Evolutionary conservation across 2,329 filamentous ascomycete genomes (phyloP).

Genomic region (Clarireedia sp.): DNA sequence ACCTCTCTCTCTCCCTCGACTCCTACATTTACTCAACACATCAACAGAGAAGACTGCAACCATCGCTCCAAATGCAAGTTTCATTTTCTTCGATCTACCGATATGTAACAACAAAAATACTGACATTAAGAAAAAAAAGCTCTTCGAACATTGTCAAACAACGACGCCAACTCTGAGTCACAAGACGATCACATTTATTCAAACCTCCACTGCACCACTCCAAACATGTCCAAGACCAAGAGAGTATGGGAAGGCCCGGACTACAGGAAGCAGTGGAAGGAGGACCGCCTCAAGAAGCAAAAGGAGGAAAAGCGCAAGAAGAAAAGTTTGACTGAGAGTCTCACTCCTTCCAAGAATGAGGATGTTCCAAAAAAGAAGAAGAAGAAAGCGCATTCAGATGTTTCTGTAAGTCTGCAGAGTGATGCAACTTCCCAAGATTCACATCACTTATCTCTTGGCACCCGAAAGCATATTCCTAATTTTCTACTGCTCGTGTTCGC

Average conservation of each 20-base stretch:
- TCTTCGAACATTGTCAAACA: too few relatives aligned
- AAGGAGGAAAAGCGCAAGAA: background rate
- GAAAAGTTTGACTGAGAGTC: too few relatives aligned
- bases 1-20: too few relatives aligned
- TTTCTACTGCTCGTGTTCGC: background rate
- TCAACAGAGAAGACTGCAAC: too few relatives aligned
- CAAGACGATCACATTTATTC: too few relatives aligned
- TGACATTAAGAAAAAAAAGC: too few relatives aligned
- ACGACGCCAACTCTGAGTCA: too few relatives aligned
- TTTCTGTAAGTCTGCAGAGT: background rate
- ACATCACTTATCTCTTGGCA: background rate
- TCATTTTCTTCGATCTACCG: too few relatives aligned
- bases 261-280: background rate
- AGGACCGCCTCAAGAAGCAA: background rate
- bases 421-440: background rate
- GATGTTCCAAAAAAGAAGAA: background rate
- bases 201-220: background rate
- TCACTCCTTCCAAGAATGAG: too few relatives aligned
- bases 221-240: background rate
- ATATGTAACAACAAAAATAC: too few relatives aligned
- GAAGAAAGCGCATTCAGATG: background rate
- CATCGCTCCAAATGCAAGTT: too few relatives aligned
- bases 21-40: too few relatives aligned
- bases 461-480: background rate
- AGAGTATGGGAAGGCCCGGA: background rate